Conservation (phyloP, 495 filamentous ascomycete genomes). For the Penicillium longicatenatum region DNA sequence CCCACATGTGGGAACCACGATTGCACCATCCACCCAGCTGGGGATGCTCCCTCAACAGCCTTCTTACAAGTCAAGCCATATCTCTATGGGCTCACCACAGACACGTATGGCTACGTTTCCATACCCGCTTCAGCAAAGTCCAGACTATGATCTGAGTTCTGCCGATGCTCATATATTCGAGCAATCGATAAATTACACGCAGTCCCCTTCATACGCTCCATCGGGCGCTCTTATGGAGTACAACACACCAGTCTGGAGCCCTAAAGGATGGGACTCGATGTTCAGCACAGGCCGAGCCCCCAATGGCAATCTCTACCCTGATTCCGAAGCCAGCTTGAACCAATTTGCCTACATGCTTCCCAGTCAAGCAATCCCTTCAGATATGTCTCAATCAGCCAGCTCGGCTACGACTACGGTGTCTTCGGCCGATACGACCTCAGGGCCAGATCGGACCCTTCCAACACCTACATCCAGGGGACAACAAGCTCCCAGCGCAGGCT, state of each 20-base stretch:
- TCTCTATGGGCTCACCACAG: slow-evolving; percentile 23
- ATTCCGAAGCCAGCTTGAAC: slow-evolving; percentile 24
- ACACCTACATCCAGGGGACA: slow-evolving; percentile 31
- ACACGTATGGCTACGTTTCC: slow-evolving; percentile 14
- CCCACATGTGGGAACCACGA: slow-evolving; percentile 20
- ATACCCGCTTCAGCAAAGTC: slow-evolving; percentile 20
- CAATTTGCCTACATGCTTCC: slow-evolving; percentile 36
- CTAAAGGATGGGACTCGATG: slow-evolving; percentile 29
- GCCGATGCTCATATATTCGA: slow-evolving; percentile 28
- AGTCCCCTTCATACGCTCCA: slow-evolving; percentile 30
- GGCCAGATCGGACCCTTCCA: slow-evolving; percentile 41
- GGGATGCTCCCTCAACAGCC: slow-evolving; percentile 25
- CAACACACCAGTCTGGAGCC: slow-evolving; percentile 26
- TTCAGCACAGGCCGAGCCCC: slow-evolving; percentile 20
- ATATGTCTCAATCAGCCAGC: slow-evolving; percentile 20
- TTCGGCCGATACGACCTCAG: slow-evolving; percentile 23
- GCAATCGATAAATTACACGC: slow-evolving; percentile 26
- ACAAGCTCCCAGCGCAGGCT: slow-evolving; percentile 13
- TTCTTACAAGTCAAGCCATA: slow-evolving; percentile 15
- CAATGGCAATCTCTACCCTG: slow-evolving; percentile 31
- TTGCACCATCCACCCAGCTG: slow-evolving; percentile 21
- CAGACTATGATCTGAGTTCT: slow-evolving; percentile 31
- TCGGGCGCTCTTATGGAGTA: slow-evolving; percentile 32
- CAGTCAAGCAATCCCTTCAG: slow-evolving; percentile 23
- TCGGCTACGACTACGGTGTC: slow-evolving; percentile 25